Evolutionary conservation across 2,329 filamentous ascomycete genomes (phyloP), one percentile per base, ranked within the genome.

Genomic region (Endoconidiophora laricicola): DNA sequence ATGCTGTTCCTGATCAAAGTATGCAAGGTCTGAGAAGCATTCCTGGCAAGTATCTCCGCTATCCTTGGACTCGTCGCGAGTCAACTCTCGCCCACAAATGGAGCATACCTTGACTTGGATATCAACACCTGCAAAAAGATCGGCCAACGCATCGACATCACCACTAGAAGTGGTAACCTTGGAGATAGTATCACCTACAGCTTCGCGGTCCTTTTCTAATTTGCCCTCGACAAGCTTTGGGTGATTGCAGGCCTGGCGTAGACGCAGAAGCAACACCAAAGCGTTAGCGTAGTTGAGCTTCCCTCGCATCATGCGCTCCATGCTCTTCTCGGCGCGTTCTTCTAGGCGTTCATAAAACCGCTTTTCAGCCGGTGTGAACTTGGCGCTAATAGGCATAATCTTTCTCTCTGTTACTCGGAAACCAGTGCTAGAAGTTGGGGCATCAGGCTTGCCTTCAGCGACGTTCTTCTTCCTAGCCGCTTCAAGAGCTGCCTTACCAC

Each of bases 241-340:
- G 61, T 98, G 91, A 60, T 98, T 94, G 64, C 91, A 98, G 18
- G 87, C 85, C 63, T 98, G 91, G 53, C 91, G 76, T 54, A 98
- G 70, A 38, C 91, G 81, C 50, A 98, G 69, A n/a, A 98, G 75
- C 54, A 98, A 69, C 10, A 94, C 88, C 60, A 98, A 77, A 16
- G 91, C 91, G 58, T 87, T 93, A 52, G 93, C 90, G 61, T 96
- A 96, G 66, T 87, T 93, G 48, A 88, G 69, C 60, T 85, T 78
- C 5, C 78, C 80, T 46, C 76, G 78, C 79, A 94, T 88, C 83
- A 96, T 93, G 61, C 80, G 77, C 58, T 93, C 79, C 46, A 98
- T 74, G 58, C 85, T 87, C 60, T 81, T 79, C 61, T 96, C 86
- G 9, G 91, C 88, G 36, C 91, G 80, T 54, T 80, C 74, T 59